Evolutionary conservation across 352 stramenopile species (phyloP), one percentile per base, ranked within the genome.

Genomic region (Saprolegnia diclina): DNA sequence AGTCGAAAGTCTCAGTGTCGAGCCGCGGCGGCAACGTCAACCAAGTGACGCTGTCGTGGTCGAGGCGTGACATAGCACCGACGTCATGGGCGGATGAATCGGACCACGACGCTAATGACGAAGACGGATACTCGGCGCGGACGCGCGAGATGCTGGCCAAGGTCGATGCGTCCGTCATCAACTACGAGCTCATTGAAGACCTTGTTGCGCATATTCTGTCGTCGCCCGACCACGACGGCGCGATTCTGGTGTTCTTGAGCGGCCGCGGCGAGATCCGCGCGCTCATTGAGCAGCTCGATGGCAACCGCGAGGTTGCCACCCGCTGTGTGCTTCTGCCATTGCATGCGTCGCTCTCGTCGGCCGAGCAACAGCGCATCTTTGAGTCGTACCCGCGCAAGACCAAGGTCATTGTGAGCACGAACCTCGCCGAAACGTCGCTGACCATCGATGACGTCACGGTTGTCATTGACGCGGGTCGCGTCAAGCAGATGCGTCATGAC

Each of bases 361-460:
- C 96, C 40, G 96, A 98, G 56, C 97, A 99, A 74, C 82, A 92
- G 9, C 79, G 79, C 11, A 95, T 99, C 19, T 99, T 99, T 72
- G 75, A 87, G 21, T 82, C 87, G 66, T 56, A 70, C 6, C 50
- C 67, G 4, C 75, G 79, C 42, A 61, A 89, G 65, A 67, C 88
- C 73, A 97, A 98, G 63, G 89, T 99, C 53, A 96, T 99, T 29
- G 83, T 98, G 16, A 84, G 90, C n/a, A 99, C 95, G 7, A 98
- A 98, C 73, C 97, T 99, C 61, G 96, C 95, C 16, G 95, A 99
- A 72, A 99, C 96, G 0, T 97, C 89, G 6, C 68, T 99, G 9
- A 99, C 96, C 2, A 98, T 99, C 62, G 90, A 97, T 26, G 92
- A 98, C 72, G 90, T 97, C 46, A 91, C 85, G 50, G 76, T 91